Evolutionary conservation across 208 protist species (phyloP).

Genomic region (Angomonas ambiguus): DNA sequence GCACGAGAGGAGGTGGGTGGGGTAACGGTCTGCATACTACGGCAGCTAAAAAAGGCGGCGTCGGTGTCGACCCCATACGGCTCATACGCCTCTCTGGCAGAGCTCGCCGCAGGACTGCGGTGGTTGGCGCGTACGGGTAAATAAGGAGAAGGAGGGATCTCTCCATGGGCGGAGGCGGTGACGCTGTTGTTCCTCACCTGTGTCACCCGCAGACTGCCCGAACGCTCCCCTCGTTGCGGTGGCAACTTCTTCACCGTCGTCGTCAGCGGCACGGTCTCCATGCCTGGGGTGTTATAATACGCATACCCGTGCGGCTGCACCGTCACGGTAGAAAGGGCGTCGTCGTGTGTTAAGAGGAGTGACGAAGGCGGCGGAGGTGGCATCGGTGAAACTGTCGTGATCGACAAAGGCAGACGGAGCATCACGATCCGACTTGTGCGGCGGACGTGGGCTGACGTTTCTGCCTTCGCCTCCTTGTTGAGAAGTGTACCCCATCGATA

Average conservation of each 20-base stretch:
- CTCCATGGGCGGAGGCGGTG: neutral
- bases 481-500: neutral
- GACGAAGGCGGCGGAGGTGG: conserved; percentile 12
- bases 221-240: no score
- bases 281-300: conserved; percentile 10
- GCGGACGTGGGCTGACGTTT: no score
- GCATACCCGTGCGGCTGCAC: conserved; percentile 15
- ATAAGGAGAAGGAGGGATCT: conserved; percentile 3
- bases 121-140: neutral
- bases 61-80: neutral
- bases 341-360: conserved; percentile 16
- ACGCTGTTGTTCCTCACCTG: conserved; percentile 13
- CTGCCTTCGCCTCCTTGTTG: no score
- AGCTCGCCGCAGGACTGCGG: neutral
- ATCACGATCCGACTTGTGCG: neutral
- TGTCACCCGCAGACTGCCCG: conserved; percentile 18
- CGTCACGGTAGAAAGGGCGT: conserved; percentile 6
- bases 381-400: neutral
- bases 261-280: neutral
- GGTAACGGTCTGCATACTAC: conserved; percentile 7
- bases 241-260: no score
- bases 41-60: conserved; percentile 18
- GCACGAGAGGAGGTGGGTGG: neutral
- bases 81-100: neutral
- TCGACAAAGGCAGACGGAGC: neutral